Evolutionary conservation across 306 rosid genomes (phyloP).

Genomic region (Glycine latifolia): DNA sequence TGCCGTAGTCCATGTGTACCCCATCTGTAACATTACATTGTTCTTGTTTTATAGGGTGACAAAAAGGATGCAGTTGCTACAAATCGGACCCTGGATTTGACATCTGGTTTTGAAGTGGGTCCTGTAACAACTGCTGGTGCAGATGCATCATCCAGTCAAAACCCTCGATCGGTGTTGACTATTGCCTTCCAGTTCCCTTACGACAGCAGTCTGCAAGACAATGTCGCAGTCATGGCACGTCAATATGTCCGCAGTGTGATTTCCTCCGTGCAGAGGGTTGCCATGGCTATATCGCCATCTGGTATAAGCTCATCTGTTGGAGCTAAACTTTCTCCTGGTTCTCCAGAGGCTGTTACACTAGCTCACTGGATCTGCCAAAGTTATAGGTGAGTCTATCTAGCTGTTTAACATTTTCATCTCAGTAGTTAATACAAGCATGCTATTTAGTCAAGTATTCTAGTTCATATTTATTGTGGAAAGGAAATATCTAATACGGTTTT

Average conservation of each 20-base stretch:
- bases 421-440: not conserved
- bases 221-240: conserved; percentile 85
- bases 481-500: not conserved
- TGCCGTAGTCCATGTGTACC: not conserved
- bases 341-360: conserved; percentile 90
- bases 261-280: conserved; percentile 95
- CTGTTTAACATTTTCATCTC: not conserved
- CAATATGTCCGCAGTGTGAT: conserved; percentile 90
- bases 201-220: conserved; percentile 80
- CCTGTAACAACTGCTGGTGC: conserved; percentile 57
- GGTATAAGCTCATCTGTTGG: conserved; percentile 70
- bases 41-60: conserved; percentile 64
- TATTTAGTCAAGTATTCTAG: not conserved
- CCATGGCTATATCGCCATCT: conserved; percentile 90
- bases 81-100: conserved; percentile 82
- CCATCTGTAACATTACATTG: not conserved
- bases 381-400: conserved; percentile 64
- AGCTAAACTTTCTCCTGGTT: conserved; percentile 76
- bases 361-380: conserved; percentile 96
- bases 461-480: not conserved
- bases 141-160: conserved; percentile 63
- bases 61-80: conserved; percentile 64
- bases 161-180: conserved; percentile 82
- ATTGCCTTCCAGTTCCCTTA: conserved; percentile 98
- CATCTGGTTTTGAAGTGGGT: conserved; percentile 90